Base-by-base conservation (phyloP, 2,329 filamentous ascomycete species). In the Cytospora chrysosperma region DNA sequence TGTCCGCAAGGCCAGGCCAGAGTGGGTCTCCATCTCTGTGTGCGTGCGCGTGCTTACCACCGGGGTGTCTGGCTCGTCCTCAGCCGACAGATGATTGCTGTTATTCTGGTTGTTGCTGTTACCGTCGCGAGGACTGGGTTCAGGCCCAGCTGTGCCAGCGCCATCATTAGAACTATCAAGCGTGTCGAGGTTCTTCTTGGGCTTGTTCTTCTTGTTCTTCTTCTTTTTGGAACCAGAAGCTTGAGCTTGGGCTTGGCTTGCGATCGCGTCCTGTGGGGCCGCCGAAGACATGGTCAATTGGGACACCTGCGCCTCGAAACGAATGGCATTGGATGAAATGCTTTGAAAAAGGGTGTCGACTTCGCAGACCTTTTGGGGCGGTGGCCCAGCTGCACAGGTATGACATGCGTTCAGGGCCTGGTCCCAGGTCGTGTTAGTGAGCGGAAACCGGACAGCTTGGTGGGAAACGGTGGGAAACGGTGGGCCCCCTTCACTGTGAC, bases 221-320 rank as follows among this genome's bases (percentile, higher is more conserved):
- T 63, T 63, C 56, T 60, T 63, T 53, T 63, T 63, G 5, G 61
- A 58, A 52, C 26, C 49, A 32, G 59, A 30, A 54, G 52, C 59
- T 55, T 61, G 59, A 27, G 50, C 54, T 57, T 61, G 64, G 27
- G 63, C 54, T 59, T 64, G 56, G 56, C 55, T 58, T 56, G 65
- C 28, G 28, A 64, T 59, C 50, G 65, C 62, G 47, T 67, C 65
- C 28, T 64, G 58, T 62, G 65, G 65, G 50, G 65, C 65, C 50
- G 59, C 65, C 59, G 65, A 62, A 65, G 65, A 67, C 65, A 67
- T 67, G 65, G 43, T 65, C 64, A 64, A 59, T 64, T 65, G 59
- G 64, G 55, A 64, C 49, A 55, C 34, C 53, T 57, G 59, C 65
- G 65, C 62, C 65, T 61, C 47, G 37, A 47, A 59, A 58, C 53